Percentiles rank a stretch among this genome's conserved stretches.
phyloP scores from a whole-genome alignment of 306 rosid species.

The Trifolium dubium region DNA sequence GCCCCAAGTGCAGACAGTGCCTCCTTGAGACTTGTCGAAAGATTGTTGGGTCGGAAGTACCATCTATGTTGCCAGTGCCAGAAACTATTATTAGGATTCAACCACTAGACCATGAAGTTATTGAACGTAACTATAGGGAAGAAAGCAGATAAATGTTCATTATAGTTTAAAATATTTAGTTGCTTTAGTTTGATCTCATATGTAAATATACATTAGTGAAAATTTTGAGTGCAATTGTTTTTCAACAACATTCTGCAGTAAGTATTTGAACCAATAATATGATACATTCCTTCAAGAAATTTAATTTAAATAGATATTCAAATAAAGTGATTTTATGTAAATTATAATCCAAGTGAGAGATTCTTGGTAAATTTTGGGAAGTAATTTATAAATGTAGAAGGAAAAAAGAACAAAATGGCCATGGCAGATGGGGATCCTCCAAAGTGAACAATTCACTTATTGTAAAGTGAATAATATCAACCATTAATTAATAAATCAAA shows the following conservation, averaged over 20 bases:
- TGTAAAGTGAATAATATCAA: not conserved
- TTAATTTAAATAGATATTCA: not conserved
- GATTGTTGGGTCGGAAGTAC: conserved; percentile 52
- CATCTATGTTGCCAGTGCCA: conserved; percentile 35
- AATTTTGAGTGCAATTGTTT: not conserved
- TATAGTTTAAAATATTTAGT: not conserved
- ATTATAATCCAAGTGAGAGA: not conserved
- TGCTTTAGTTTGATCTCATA: not conserved
- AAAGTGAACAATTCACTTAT: not conserved
- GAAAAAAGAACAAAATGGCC: no score
- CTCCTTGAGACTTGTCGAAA: conserved; percentile 70
- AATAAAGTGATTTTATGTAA: not conserved
- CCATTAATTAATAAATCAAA: not conserved
- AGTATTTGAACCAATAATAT: not conserved
- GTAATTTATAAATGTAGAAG: no score
- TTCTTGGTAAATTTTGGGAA: not conserved
- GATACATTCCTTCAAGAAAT: not conserved
- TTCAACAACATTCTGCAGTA: not conserved
- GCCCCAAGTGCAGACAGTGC: conserved; percentile 87
- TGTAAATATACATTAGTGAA: not conserved
- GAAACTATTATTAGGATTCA: conserved; percentile 53
- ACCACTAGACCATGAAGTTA: conserved; percentile 66
- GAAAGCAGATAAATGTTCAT: not conserved
- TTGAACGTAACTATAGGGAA: conserved; percentile 60
- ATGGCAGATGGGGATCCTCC: not conserved